Evolutionary conservation across 2,329 filamentous ascomycete genomes (phyloP), one percentile per base, ranked within the genome.

Genomic region (Talaromyces pinophilus): DNA sequence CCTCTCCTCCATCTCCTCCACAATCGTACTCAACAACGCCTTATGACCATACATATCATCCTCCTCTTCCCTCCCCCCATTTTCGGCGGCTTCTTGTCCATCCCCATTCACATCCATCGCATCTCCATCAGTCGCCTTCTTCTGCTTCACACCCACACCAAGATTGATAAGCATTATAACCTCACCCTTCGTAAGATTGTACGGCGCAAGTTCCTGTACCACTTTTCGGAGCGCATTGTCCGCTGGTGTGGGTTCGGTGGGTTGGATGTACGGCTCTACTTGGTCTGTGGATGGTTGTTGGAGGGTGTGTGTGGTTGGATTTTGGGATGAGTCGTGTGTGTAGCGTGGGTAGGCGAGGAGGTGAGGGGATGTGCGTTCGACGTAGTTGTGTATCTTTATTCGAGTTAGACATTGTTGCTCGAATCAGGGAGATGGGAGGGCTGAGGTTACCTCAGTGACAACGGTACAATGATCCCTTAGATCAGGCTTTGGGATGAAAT

Each of bases 121-220:
- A 60, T 62, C 22, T 8, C 13, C 35, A 33, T 46, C 28, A 25
- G n/a, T 52, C 13, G 25, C 15, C 17, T 60, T 19, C 50, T 13
- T 67, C 67, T n/a, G 63, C 52, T 30, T 64, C 63, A 33, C 50
- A 2, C 80, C 81, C 17, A 82, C 70, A 0, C 81, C 80, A 30
- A 83, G 70, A 67, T 83, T 82, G 22, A 83, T 69, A 61, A 83
- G 77, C 75, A 79, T 82, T 19, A 82, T 68, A 10, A 81, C 78
- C 70, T 83, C 81, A 0, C 78, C 80, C 70, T 83, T 83, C 33
- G 81, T 82, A 19, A 83, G 71, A 17, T 75, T 76, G 59, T 77
- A 82, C 0, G 78, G 78, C 52, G 76, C 73, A 5, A 82, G 68
- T 15, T 72, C 72, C 0, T 69, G 70, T 28, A 82, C 73, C 3